Base-by-base conservation (phyloP, 2,329 filamentous ascomycete genomes). In the Aspergillus sp. region DNA sequence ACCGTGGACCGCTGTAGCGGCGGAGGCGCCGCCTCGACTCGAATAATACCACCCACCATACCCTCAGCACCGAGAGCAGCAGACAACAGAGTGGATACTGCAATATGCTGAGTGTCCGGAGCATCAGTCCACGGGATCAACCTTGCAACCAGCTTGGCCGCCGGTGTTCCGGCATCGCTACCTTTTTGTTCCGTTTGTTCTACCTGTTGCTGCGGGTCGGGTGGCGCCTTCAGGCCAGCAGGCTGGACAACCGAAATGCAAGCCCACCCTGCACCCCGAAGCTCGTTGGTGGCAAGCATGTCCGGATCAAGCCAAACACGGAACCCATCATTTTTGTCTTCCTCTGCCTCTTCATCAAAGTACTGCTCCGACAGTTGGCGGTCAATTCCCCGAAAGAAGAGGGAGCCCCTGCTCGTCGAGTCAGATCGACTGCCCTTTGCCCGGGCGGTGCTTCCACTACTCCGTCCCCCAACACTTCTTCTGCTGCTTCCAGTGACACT, bases 241-340 rank as follows among this genome's bases (percentile, higher is more conserved):
- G 94, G 92, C 67, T 88, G 90, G 55, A 98, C 84, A n/a, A 97
- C 80, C n/a, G 90, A 89, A n/a, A 97, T 89, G 13, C 84, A 83
- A 1, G 90, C 92, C 81, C 88, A 96, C 53, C 85, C 89, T 10
- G 90, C 82, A 0, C 91, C 92, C 66, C 88, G 86, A 49, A 97
- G 84, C 10, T 89, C 86, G 67, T 89, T 90, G 5, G 86, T 86
- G 13, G 86, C 80, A 21, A 96, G 81, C 25, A 92, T 77, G 61
- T 96, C 92, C 32, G 87, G 84, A 72, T 96, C 92, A 6, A 97
- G 82, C 91, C 94, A 98, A 23, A 97, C 82, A 62, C 85, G 89
- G 50, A 97, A 81, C 10, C 83, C 84, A 47, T 83, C 77, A 64
- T 84, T 78, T 54, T 85, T 83, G 19, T 83, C 77, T 19, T 81